Evolutionary conservation across 2,329 filamentous ascomycete species (phyloP), one percentile per base, ranked within the genome.

Genomic region (Clarireedia sp.): DNA sequence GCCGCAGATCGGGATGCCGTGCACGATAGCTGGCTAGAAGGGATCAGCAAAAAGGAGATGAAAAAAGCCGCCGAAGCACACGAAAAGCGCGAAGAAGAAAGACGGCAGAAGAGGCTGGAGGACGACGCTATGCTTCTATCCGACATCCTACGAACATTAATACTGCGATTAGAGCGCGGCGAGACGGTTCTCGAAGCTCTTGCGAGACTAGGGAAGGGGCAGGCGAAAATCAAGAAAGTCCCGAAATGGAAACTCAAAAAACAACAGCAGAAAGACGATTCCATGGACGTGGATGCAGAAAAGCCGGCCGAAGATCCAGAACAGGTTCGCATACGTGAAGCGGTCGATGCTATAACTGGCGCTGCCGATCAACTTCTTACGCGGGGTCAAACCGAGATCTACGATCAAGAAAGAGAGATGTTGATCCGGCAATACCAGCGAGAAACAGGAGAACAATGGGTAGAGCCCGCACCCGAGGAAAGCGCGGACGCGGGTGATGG

Each of bases 31-130:
- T 99, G 94, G 94, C 74, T 99, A 19, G 88, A 96, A 45, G 94
- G 94, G 0, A 75, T 96, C 19, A 94, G 87, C 62, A 96, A 95
- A 70, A 95, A 92, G 70, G 90, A 96, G 57, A 95, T 97, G 78
- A 88, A 84, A 68, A 85, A 82, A 60, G 94, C 94, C 0, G 89
- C 85, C 41, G 90, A 88, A 60, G 94, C 94, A 3, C 88, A 94
- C 55, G 87, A 95, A 66, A 90, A 86, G 72, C 80, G 91, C 29
- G 89, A 95, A 59, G 82, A 82, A 1, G 90, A 95, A 66, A 78
- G 83, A 51, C 81, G 87, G 56, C 78, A 84, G 65, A 83, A 84
- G 63, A 83, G 86, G 56, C 78, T 86, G 24, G 81, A 83, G 57
- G 86, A 95, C 56, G 92, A 97, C 68, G 79, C 80, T 21, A 72